Base-by-base conservation (phyloP, 495 filamentous ascomycete species). In the Niebla homalea region DNA sequence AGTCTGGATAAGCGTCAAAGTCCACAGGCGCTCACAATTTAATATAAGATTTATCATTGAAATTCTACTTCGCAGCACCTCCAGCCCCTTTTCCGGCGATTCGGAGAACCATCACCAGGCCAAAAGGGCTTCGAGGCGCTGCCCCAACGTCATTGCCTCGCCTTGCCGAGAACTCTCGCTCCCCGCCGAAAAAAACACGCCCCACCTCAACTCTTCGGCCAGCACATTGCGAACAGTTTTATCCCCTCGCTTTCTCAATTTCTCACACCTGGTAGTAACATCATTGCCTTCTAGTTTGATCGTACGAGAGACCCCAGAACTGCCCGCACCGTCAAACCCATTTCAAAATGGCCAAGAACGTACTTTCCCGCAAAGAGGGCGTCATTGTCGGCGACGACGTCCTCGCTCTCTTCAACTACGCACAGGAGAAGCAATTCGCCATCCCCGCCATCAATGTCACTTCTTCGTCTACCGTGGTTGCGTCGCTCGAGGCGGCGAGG, bases 361-460 rank as follows among this genome's bases (percentile, higher is more conserved):
- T 47, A 20, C 78, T 92, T 45, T 77, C 65, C 67, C 79, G 83
- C 66, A 90, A 89, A 78, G 62, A 72, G 59, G 87, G 87, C 62
- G 87, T 93, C 73, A 87, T 89, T 71, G 79, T 84, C 66, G 86
- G 86, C 61, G 84, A 92, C 60, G 85, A 92, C 67, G 85, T 92
- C 59, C 62, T 79, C 51, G 39, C 39, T 15, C 39, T 41, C 8
- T 41, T 95, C 75, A 76, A 84, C 64, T 84, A 94, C 66, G 83
- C 83, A 43, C 80, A 89, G 62, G 77, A 92, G 73, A 73, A 90
- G 52, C 67, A 79, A 36, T 96, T 86, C 58, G 90, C 92, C 62
- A 87, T 97, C 55, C 92, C 92, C 50, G 84, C 84, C 65, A 89
- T 96, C 66, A 92, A 94, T 67, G 86, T 95, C 60, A 96, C 92